These are phyloP conservation scores for Hymenoscyphus repandus DNA, from an alignment of 2,329 filamentous ascomycete genomes.

Conservation along the genomic window DNA sequence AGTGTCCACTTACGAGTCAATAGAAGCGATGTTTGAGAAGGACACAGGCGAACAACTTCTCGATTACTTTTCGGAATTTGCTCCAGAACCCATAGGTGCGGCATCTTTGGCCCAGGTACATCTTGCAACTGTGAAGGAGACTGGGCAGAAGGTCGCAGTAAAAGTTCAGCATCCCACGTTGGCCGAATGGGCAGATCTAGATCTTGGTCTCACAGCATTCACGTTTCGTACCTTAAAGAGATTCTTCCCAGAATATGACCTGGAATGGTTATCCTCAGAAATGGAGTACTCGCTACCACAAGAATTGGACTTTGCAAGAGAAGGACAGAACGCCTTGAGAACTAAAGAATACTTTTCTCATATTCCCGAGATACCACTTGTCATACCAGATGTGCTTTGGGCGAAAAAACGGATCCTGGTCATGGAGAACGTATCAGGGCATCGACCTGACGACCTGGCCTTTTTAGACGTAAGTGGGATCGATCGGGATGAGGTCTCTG, in stretches of 20 bases:
- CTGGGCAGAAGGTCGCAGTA: slow-evolving; percentile 82
- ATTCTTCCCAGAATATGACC: slow-evolving; percentile 96
- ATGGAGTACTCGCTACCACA: slow-evolving; percentile 88
- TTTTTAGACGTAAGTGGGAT: slow-evolving; percentile 84
- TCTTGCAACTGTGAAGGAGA: slow-evolving; percentile 74
- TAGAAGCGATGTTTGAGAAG: slow-evolving; percentile 76
- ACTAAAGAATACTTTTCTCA: slow-evolving; percentile 76
- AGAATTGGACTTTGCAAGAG: slow-evolving; percentile 83
- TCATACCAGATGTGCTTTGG: slow-evolving; percentile 89
- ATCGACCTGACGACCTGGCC: slow-evolving; percentile 80
- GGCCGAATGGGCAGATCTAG: slow-evolving; percentile 84
- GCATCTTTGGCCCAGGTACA: slow-evolving; percentile 95
- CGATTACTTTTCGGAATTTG: slow-evolving; percentile 84
- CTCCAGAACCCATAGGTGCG: slow-evolving; percentile 75
- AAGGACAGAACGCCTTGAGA: slow-evolving; percentile 77
- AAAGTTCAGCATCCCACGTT: slow-evolving; percentile 92
- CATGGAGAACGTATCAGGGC: slow-evolving; percentile 88
- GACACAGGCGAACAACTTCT: slow-evolving; percentile 77
- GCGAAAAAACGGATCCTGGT: slow-evolving; percentile 84
- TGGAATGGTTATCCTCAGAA: slow-evolving; percentile 91
- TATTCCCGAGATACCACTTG: slow-evolving; percentile 68
- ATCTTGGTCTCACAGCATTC: slow-evolving; percentile 79
- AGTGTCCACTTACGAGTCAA: slow-evolving; percentile 80
- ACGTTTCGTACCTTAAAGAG: slow-evolving; percentile 85
- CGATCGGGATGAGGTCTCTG: slow-evolving; percentile 91